Evolutionary conservation across 257 asterid species (phyloP).

Genomic region (Verbena officinalis): DNA sequence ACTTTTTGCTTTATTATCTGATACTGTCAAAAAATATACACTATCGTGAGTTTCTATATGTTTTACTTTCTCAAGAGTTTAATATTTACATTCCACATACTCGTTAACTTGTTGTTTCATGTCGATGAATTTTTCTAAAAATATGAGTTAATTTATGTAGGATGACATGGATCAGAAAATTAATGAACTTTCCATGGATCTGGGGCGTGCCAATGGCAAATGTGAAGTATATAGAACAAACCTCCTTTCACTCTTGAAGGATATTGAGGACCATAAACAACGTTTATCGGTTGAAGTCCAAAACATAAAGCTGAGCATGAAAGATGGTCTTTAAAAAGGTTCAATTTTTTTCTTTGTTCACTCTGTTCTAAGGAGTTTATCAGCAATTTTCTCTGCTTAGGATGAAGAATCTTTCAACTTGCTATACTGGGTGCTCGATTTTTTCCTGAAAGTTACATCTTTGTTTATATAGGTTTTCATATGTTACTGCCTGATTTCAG

Average conservation of each 20-base stretch:
- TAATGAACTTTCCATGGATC: slow-evolving; percentile 57
- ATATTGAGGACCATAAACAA: slow-evolving; percentile 87
- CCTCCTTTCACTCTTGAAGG: slow-evolving; percentile 81
- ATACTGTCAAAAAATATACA: too few species aligned
- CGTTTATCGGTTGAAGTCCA: slow-evolving; percentile 73
- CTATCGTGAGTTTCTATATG: not conserved
- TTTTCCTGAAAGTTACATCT: slow-evolving; percentile 12
- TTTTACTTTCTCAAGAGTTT: not conserved
- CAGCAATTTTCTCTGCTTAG: slow-evolving; percentile 13
- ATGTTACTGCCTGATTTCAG: slow-evolving; percentile 27
- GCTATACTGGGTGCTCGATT: slow-evolving; percentile 20
- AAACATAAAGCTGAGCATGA: slow-evolving; percentile 76
- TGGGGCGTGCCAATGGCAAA: slow-evolving; percentile 71
- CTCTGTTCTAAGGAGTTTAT: slow-evolving; percentile 20
- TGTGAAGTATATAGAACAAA: slow-evolving; percentile 82
- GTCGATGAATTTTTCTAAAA: slow-evolving; percentile 14
- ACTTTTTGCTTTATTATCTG: slow-evolving; percentile 17
- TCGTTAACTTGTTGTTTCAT: too few species aligned
- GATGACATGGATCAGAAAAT: slow-evolving; percentile 82
- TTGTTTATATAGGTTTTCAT: slow-evolving; percentile 21
- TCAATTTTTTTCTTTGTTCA: slow-evolving; percentile 23
- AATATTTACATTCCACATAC: not conserved
- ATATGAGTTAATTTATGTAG: slow-evolving; percentile 41
- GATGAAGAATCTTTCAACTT: slow-evolving; percentile 13
- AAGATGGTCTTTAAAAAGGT: slow-evolving; percentile 53